A percentile compares a stretch with the other conserved stretches of the same genome.
Conservation (phyloP, 495 filamentous ascomycete species). For the Neurospora sp. region DNA sequence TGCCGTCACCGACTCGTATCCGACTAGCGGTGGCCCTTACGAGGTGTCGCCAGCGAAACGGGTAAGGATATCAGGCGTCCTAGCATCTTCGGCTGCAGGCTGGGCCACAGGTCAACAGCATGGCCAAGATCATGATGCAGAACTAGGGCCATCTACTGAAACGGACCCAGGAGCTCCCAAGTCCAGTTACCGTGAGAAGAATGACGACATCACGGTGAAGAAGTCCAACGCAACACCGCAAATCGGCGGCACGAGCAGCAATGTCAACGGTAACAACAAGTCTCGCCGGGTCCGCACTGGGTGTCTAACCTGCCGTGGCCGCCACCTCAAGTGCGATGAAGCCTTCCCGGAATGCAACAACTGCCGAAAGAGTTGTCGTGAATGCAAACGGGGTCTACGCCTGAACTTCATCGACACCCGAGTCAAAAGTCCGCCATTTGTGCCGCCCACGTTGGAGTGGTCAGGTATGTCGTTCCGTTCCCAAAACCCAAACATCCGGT, state of each 20-base stretch:
- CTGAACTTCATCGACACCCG: slow-evolving; percentile 90
- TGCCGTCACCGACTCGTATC: background rate
- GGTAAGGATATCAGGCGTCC: background rate
- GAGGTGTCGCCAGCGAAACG: background rate
- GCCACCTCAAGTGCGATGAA: slow-evolving; percentile 68
- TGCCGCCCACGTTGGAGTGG: slow-evolving; percentile 55
- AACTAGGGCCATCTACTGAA: background rate
- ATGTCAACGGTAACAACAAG: slow-evolving; percentile 34
- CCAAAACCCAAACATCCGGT: background rate
- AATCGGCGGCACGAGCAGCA: slow-evolving; percentile 8
- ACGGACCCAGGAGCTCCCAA: background rate
- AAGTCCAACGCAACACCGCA: background rate
- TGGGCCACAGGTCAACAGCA: background rate
- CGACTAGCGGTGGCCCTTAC: background rate
- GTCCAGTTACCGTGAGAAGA: slow-evolving; percentile 4
- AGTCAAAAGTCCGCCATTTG: slow-evolving; percentile 56
- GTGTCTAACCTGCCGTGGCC: slow-evolving; percentile 67
- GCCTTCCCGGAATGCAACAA: slow-evolving; percentile 69
- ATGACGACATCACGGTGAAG: slow-evolving; percentile 7
- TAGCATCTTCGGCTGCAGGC: background rate
- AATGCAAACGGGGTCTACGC: slow-evolving; percentile 77
- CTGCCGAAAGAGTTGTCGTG: slow-evolving; percentile 76
- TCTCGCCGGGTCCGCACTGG: slow-evolving; percentile 65
- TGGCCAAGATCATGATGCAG: background rate
- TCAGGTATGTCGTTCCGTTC: slow-evolving; percentile 37